A percentile compares a stretch with the other conserved stretches of the same genome.
Conservation (phyloP, 2,329 filamentous ascomycete genomes). For the Pseudocercospora fijiensis region DNA sequence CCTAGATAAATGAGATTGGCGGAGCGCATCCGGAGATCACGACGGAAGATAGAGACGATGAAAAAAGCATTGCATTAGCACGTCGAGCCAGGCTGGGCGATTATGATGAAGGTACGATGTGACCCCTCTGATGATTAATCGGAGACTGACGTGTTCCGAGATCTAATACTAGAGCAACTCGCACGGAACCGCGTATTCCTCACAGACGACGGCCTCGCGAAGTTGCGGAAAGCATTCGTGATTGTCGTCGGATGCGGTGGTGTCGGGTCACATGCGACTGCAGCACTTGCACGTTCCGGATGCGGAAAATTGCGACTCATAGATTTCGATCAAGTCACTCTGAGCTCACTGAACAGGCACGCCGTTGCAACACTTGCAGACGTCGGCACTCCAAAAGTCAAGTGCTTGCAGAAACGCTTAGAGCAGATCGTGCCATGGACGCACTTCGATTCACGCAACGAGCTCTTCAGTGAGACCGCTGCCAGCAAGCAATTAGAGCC, state of each 20-base stretch:
- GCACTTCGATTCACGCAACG: slow-evolving; percentile 78
- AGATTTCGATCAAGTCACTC: slow-evolving; percentile 95
- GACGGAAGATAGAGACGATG: slow-evolving; percentile 53
- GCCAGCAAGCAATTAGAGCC: slow-evolving; percentile 66
- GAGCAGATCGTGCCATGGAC: slow-evolving; percentile 91
- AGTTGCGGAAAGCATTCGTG: slow-evolving; percentile 78
- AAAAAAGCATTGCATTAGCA: slow-evolving; percentile 58
- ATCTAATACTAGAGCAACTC: slow-evolving; percentile 90
- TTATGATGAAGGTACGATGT: slow-evolving; percentile 58
- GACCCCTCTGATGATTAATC: neutral
- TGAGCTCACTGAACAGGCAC: slow-evolving; percentile 93
- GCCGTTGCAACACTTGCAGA: slow-evolving; percentile 91
- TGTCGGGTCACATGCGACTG: slow-evolving; percentile 87
- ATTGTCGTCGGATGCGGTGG: slow-evolving; percentile 91
- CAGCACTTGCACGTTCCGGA: slow-evolving; percentile 83
- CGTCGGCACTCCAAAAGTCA: slow-evolving; percentile 88
- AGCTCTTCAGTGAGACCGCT: slow-evolving; percentile 71
- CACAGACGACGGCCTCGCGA: slow-evolving; percentile 73
- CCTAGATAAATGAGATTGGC: slow-evolving; percentile 62
- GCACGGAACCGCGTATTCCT: slow-evolving; percentile 92
- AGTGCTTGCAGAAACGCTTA: slow-evolving; percentile 74
- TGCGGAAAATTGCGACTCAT: slow-evolving; percentile 84
- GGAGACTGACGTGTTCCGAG: slow-evolving; percentile 42
- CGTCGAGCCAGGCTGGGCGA: slow-evolving; percentile 61
- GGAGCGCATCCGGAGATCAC: slow-evolving; percentile 49